Conservation (phyloP, 257 asterid genomes). For the Solanum piurae region DNA sequence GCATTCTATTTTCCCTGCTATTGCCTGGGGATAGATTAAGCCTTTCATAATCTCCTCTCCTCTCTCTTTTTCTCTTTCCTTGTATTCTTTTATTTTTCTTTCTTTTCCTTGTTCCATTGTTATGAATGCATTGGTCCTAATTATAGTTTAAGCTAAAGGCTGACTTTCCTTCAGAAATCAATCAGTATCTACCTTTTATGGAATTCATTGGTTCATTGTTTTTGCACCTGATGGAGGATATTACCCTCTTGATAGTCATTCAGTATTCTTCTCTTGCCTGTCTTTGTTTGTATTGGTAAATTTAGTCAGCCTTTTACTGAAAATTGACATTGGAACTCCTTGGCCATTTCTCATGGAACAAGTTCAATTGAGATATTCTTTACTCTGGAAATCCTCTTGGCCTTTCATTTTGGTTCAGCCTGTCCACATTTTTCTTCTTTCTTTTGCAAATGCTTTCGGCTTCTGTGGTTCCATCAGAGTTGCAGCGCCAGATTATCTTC, state of each 20-base stretch:
- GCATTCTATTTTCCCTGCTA: slow-evolving; percentile 30
- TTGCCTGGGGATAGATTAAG: slow-evolving; percentile 32
- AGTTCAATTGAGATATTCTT: slow-evolving; percentile 44
- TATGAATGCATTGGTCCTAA: slow-evolving; percentile 52
- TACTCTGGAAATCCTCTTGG: slow-evolving; percentile 58
- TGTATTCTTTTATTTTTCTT: slow-evolving; percentile 26
- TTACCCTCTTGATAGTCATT: slow-evolving; percentile 40
- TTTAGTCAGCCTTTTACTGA: slow-evolving; percentile 36
- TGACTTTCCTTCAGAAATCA: slow-evolving; percentile 33
- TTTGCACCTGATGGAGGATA: slow-evolving; percentile 50
- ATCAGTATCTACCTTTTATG: slow-evolving; percentile 40
- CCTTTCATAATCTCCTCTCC: slow-evolving; percentile 29
- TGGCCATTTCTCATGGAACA: slow-evolving; percentile 70
- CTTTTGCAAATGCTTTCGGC: slow-evolving; percentile 83
- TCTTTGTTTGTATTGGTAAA: slow-evolving; percentile 46
- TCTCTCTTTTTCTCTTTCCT: slow-evolving; percentile 35
- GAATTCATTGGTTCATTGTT: slow-evolving; percentile 47
- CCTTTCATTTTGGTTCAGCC: slow-evolving; percentile 64
- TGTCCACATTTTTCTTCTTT: slow-evolving; percentile 68
- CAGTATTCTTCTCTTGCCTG: slow-evolving; percentile 51
- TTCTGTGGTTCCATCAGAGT: slow-evolving; percentile 69
- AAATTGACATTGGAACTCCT: slow-evolving; percentile 51
- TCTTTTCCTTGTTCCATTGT: slow-evolving; percentile 24
- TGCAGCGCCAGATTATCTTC: slow-evolving; percentile 46
- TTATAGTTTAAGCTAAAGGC: slow-evolving; percentile 31